Base-by-base conservation (phyloP, 805 yeast species). In the Wickerhamomyces kurtzmanii region DNA sequence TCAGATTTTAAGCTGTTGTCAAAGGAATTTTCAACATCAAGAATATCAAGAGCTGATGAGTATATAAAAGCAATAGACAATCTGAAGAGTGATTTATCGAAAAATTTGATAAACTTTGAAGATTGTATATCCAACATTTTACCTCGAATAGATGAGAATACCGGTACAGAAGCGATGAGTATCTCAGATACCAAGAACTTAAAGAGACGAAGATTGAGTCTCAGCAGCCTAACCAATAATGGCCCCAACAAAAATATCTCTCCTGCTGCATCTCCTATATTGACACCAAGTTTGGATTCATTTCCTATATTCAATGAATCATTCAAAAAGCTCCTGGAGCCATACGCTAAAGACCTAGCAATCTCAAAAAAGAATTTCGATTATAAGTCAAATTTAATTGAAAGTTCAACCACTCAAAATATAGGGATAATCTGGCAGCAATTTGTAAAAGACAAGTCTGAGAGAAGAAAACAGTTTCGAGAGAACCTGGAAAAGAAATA, bases 51-150 rank as follows among this genome's bases (percentile, higher is more conserved):
- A 22, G 45, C 55, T 2, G 59, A 55, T 28, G 41, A 55, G 12
- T 34, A 52, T 32, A 37, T 57, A 5, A 22, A 42, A n/a, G 38
- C 43, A 17, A 49, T 59, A 15, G 62, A 57, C 22, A 39, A 43
- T 12, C 22, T 47, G 0, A 49, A 55, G n/a, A 29, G 31, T 4
- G 29, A 40, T 6, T 32, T 52, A 10, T 42, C 37, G 20, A 32
- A 31, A 8, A 40, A 45, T 9, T 49, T 31, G 15, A 28, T 22
- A 3, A 26, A 28, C 1, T 39, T 40, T 25, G 43, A 47, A 12
- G 20, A 31, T 1, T 23, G 27, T 10, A 36, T 53, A 7, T 39
- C 42, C 8, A 20, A 31, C 5, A 30, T 28, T 4, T 24, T 33
- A 12, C 49, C 49, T 1, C n/a, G 17, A 5, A 12, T 34, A 4